phyloP scores from a whole-genome alignment of 345 rosid genomes.

The Abelmoschus esculentus region DNA sequence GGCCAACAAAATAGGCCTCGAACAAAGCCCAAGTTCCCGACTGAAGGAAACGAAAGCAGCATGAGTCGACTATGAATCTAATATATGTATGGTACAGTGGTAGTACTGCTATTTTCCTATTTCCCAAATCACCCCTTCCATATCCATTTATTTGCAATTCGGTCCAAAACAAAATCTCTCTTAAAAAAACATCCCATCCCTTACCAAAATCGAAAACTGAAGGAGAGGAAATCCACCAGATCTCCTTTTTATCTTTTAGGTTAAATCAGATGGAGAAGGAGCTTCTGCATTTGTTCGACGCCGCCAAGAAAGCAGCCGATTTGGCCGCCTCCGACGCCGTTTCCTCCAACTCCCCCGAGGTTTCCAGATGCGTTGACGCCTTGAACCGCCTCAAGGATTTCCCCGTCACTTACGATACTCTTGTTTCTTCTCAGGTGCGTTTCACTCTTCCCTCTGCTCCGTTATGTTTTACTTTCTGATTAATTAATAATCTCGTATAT shows the following conservation, averaged over 20 bases:
- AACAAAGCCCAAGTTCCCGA: not conserved
- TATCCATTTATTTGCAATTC: not conserved
- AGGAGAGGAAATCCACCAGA: not conserved
- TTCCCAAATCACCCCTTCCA: not conserved
- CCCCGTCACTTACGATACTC: conserved; percentile 14
- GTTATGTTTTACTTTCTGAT: not conserved
- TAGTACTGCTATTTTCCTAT: not conserved
- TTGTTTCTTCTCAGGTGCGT: conserved; percentile 11
- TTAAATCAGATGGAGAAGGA: conserved; percentile 55
- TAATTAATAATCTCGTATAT: not conserved
- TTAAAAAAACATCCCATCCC: not conserved
- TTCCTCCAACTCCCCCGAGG: conserved; percentile 5
- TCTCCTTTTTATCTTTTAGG: not conserved
- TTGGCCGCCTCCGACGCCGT: conserved; percentile 7
- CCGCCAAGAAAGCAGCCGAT: conserved; percentile 85
- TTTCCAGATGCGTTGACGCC: conserved; percentile 16
- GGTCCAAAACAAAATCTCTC: not conserved
- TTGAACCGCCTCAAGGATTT: conserved; percentile 13
- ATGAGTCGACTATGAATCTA: too few relatives aligned
- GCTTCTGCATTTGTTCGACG: conserved; percentile 71
- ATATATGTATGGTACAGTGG: not conserved
- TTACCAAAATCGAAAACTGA: not conserved
- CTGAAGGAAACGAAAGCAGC: too few relatives aligned
- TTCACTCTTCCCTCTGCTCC: conserved; percentile 6
- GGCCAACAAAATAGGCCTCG: not conserved